Evolutionary conservation across 371 early-diverging fungal genomes (phyloP), one percentile per base, ranked within the genome.

Genomic region (Blakeslea trispora): DNA sequence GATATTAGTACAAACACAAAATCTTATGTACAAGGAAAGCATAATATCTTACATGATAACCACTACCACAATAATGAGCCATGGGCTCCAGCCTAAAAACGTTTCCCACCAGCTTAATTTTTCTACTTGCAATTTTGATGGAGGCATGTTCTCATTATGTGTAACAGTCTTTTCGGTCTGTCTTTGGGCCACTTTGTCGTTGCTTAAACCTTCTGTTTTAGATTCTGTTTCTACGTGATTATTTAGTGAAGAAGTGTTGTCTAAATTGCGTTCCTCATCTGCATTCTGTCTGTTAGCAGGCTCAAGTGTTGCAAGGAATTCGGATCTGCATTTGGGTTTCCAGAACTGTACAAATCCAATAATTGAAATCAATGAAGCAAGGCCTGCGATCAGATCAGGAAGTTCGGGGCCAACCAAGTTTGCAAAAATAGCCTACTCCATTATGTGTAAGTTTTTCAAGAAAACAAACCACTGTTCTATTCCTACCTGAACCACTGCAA

Each of bases 371-470:
- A 79, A 50, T 17, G 76, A 76, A 2, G 66, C 67, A 13, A 79
- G 56, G 47, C 76, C 80, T 37, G 76, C 76, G 57, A 76, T 71
- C 31, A 79, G 47, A 55, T 79, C 80, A 14, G 80, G 80, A 14
- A 79, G 60, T 50, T 79, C 80, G 23, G 75, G 74, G 5, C 74
- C 74, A 11, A 76, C 79, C 17, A 78, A 47, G 43, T 78, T 78
- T 46, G 75, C 59, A 56, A 77, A 77, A 37, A 77, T 56, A 23
- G 47, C 69, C 65, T 70, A 51, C 14, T 6, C 11, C 15, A 11
- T 15, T 31, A 13, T 15, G 13, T 22, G 45, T 45, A 1, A 34
- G 28, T 50, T 13, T 24, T 2, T 7, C 28, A 5, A 28, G 44
- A 43, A 10, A 17, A 13, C 24, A 35, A 17, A 19, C n/a, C n/a